Percentiles rank a stretch among this genome's conserved stretches.
These are phyloP conservation scores for Colletotrichum sp. DNA, from an alignment of 2,329 filamentous ascomycete genomes.

Conservation along the genomic window DNA sequence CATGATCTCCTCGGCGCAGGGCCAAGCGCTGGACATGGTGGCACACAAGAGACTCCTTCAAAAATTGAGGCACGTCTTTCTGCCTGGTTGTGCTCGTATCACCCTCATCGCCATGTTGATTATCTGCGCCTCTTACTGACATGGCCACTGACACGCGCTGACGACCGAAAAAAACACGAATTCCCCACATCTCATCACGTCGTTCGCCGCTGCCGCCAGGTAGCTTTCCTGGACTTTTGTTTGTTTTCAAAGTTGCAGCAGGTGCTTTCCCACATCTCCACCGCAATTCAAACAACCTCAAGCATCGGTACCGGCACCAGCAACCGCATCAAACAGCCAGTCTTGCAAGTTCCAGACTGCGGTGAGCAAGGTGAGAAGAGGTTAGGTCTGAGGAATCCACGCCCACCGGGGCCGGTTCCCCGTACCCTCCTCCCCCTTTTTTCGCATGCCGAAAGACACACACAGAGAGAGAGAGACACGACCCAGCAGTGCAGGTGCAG, in stretches of 20 bases:
- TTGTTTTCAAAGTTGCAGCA: neutral
- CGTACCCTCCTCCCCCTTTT: neutral
- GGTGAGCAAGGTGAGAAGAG: neutral
- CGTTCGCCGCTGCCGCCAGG: neutral
- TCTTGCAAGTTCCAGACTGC: neutral
- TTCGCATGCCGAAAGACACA: conserved; percentile 11
- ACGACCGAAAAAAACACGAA: neutral
- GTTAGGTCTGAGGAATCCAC: neutral
- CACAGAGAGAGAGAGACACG: neutral
- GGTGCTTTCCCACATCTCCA: neutral
- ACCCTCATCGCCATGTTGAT: neutral
- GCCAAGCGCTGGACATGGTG: neutral
- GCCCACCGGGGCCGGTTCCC: neutral
- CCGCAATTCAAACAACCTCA: neutral
- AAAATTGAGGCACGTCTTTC: neutral
- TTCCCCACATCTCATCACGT: neutral
- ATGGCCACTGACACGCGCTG: neutral
- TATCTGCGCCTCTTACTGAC: neutral
- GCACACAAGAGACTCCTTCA: neutral
- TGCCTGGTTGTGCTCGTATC: conserved; percentile 6
- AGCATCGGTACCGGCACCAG: neutral
- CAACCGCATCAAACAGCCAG: neutral
- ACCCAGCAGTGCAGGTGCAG: neutral
- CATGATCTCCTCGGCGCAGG: neutral
- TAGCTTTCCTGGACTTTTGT: neutral